phyloP scores from a whole-genome alignment of 345 rosid genomes.

The Ceriops decandra region DNA sequence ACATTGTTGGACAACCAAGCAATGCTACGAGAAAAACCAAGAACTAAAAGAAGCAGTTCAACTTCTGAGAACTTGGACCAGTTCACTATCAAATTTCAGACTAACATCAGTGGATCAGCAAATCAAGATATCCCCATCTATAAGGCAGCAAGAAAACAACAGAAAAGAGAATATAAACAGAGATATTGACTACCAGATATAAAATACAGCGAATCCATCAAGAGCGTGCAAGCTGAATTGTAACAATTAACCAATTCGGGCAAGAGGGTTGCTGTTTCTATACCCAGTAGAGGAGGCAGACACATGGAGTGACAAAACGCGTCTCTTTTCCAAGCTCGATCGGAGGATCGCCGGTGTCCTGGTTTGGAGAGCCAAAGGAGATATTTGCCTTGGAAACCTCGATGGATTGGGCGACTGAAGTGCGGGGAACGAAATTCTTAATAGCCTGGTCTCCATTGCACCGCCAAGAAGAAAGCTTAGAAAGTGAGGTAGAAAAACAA shows the following conservation, averaged over 20 bases:
- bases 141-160: too few species aligned
- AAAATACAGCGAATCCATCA: neutral
- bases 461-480: constrained; percentile 6
- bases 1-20: neutral
- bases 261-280: too few species aligned
- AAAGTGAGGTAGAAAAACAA: neutral
- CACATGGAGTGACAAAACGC: constrained; percentile 17
- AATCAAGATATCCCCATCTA: too few species aligned
- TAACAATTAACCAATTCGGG: too few species aligned
- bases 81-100: too few species aligned
- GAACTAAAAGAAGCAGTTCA: neutral
- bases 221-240: neutral
- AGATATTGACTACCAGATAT: too few species aligned
- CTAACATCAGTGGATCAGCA: neutral
- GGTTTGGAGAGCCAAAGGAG: neutral
- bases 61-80: too few species aligned
- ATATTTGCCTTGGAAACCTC: constrained; percentile 20
- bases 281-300: neutral
- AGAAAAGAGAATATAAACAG: too few species aligned
- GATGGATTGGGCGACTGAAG: constrained; percentile 26
- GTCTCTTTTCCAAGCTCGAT: constrained; percentile 29
- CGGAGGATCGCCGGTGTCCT: neutral
- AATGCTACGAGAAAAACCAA: neutral
- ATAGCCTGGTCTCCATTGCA: constrained; percentile 53
- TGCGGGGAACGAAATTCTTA: constrained; percentile 33